phyloP scores from a whole-genome alignment of 768 basidiomycete genomes.

The Amanita pseudoporphyria region DNA sequence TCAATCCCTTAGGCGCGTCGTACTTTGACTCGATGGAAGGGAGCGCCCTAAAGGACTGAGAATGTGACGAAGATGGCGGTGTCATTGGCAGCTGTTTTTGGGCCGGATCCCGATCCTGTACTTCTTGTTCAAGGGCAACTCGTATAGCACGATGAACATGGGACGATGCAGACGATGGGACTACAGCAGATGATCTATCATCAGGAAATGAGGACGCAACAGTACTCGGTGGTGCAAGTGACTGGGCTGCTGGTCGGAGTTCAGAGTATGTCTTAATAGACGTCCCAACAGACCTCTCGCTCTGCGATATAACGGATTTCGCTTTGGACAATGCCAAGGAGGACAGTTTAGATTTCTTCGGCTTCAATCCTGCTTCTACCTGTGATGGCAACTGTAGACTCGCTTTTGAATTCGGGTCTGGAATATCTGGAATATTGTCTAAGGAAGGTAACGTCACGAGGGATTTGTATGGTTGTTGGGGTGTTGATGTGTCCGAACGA shows the following conservation, averaged over 20 bases:
- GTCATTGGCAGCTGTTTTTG: slow-evolving; percentile 10
- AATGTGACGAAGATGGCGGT: slow-evolving; percentile 12
- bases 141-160: slow-evolving; percentile 58
- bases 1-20: slow-evolving; percentile 12
- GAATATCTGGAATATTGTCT: slow-evolving; percentile 46
- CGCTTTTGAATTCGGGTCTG: slow-evolving; percentile 42
- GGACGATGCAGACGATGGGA: slow-evolving; percentile 44
- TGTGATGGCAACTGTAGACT: slow-evolving; percentile 18
- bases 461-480: slow-evolving; percentile 28
- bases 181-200: slow-evolving; percentile 17
- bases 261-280: slow-evolving; percentile 67
- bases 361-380: slow-evolving; percentile 15
- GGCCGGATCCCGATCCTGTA: slow-evolving; percentile 24
- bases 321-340: slow-evolving; percentile 58
- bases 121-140: slow-evolving; percentile 58
- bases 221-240: slow-evolving; percentile 31
- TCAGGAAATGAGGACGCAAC: slow-evolving; percentile 19
- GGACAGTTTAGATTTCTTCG: slow-evolving; percentile 59
- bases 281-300: slow-evolving; percentile 49
- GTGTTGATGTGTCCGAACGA: slow-evolving; percentile 28
- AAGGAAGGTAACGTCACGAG: slow-evolving; percentile 35
- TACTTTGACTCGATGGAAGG: slow-evolving; percentile 12
- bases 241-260: slow-evolving; percentile 59
- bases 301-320: slow-evolving; percentile 32
- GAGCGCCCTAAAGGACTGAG: slow-evolving; percentile 4